Base-by-base conservation (phyloP, 495 filamentous ascomycete genomes). In the Podospora appendiculata region DNA sequence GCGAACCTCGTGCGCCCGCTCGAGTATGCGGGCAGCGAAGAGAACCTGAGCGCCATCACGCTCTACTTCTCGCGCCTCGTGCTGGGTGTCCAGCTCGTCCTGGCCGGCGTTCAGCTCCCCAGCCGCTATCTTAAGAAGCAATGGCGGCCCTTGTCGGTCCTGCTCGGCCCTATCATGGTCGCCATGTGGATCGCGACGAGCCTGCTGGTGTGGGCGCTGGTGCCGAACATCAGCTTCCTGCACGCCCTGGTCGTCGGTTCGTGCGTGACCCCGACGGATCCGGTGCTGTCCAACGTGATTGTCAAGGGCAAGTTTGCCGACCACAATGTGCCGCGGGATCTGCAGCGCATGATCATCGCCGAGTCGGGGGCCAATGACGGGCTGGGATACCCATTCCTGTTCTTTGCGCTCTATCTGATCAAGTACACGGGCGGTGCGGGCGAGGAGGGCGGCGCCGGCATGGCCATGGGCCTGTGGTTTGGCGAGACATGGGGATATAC, bases 301-400 rank as follows among this genome's bases (percentile, higher is more conserved):
- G 89, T 96, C 43, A 95, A 95, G 71, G 91, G 91, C 40, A 91
- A 88, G 57, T 96, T 95, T 56, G 91, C 90, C 9, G 90, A 95
- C 52, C 86, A 89, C 58, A 87, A 95, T 68, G 83, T 95, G 13
- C 89, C 90, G 3, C 87, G 82, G 54, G 76, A 82, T 13, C 65
- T 96, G 56, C 89, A 94, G 73, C 80, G 83, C 50, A 89, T 96
- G 52, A 91, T 96, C 57, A 81, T 91, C 47, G 90, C 90, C 0
- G 90, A 97, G 70, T 89, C 86, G 0, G 92, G 91, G 3, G 88
- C 89, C 4, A 96, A 95, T 64, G 90, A 96, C 65, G 90, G 91
- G 0, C 77, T 97, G n/a, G 90, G 91, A 0, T 94, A 94, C 59
- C 91, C 90, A 0, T 96, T 94, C 58, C 71, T 96, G 18, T 95